Evolutionary conservation across 108 stramenopile genomes (phyloP).

Genomic region (Aurantiochytrium sp.): DNA sequence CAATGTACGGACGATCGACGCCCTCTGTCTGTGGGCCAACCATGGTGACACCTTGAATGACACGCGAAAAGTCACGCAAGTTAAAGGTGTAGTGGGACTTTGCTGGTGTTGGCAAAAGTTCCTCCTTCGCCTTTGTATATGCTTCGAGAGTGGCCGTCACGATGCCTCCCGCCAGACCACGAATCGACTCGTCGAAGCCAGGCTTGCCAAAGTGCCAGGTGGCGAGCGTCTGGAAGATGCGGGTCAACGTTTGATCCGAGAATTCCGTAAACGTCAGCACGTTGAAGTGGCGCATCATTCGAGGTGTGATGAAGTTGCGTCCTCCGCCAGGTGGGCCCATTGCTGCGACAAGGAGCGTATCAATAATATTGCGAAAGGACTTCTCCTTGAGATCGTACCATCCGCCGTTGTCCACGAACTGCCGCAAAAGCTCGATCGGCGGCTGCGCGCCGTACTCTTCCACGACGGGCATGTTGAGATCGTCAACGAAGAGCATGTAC

Average conservation of each 20-base stretch:
- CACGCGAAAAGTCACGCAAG: slow-evolving; percentile 56
- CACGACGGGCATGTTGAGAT: slow-evolving; percentile 49
- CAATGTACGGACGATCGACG: neutral
- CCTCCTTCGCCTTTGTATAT: slow-evolving; percentile 39
- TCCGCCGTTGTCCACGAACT: slow-evolving; percentile 55
- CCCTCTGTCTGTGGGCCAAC: slow-evolving; percentile 24
- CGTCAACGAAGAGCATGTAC: slow-evolving; percentile 57
- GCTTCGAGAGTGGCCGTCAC: slow-evolving; percentile 52
- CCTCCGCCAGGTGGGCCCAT: slow-evolving; percentile 69
- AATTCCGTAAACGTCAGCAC: slow-evolving; percentile 56
- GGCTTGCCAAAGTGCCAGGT: slow-evolving; percentile 24
- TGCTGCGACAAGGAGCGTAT: slow-evolving; percentile 46
- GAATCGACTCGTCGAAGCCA: slow-evolving; percentile 33
- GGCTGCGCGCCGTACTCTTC: slow-evolving; percentile 56
- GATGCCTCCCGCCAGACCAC: slow-evolving; percentile 14
- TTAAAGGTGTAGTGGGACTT: slow-evolving; percentile 67
- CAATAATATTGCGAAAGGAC: slow-evolving; percentile 43
- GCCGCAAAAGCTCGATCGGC: slow-evolving; percentile 60
- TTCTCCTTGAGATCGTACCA: slow-evolving; percentile 63
- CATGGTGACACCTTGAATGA: slow-evolving; percentile 60
- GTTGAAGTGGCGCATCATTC: slow-evolving; percentile 61
- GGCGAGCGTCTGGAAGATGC: slow-evolving; percentile 51
- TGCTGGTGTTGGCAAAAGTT: slow-evolving; percentile 54
- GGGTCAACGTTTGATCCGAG: slow-evolving; percentile 44
- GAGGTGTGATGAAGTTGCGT: slow-evolving; percentile 52